Evolutionary conservation across 2,329 filamentous ascomycete species (phyloP), one percentile per base, ranked within the genome.

Genomic region (Didymella lethalis): DNA sequence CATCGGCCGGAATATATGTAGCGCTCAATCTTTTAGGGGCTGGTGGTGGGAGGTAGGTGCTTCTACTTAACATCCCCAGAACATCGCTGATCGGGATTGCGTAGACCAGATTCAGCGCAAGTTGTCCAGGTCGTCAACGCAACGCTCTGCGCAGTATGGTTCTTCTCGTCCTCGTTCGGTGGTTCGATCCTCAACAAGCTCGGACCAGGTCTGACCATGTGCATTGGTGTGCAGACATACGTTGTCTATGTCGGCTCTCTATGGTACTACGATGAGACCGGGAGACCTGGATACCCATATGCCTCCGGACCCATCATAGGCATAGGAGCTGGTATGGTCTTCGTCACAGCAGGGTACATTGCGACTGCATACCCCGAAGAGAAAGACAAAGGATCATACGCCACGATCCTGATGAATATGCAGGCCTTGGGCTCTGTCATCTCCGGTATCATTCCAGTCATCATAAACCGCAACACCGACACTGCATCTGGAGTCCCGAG

Each of bases 111-210:
- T 18, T 40, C 36, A n/a, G 70, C 70, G 2, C 71, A 75, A 50
- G 69, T 72, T 12, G 69, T 73, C 12, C 69, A 73, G 53, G 70
- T 73, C 38, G 71, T 73, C 20, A 73, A 73, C 40, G 71, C 72
- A 23, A 73, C 72, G 5, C 59, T 73, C 8, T 75, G 71, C 61
- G 68, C 72, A 23, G 72, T 73, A 29, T 73, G 70, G 70, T 73
- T 75, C 63, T 71, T 75, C 57, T 72, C 67, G 14, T 70, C 71
- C 2, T 73, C 68, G 2, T 73, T 75, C 40, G 70, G 71, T 29
- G 71, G 70, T 16, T 72, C 70, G 5, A 72, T 75, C 41, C 36
- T 40, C 16, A 40, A 40, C 36, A 40, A 40, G 7, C 36, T 40
- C 8, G 36, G 36, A 40, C 36, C 36, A 20, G 36, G 36, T n/a